Evolutionary conservation across 2,329 filamentous ascomycete species (phyloP), one percentile per base, ranked within the genome.

Genomic region (Penicillium concentricum): DNA sequence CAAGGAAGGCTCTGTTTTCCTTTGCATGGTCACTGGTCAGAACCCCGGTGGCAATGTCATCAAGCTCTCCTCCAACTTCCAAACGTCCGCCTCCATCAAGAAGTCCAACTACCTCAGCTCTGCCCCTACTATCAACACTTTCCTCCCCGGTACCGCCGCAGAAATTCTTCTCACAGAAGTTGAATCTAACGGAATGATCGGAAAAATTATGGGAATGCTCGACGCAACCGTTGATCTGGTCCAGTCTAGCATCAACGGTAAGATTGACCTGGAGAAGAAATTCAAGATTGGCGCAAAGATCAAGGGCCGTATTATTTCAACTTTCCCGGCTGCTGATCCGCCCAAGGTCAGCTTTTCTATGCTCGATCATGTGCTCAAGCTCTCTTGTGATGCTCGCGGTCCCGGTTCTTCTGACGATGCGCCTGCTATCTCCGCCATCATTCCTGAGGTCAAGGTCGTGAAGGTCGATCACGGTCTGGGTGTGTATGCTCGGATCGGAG

Each of bases 161-260:
- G 92, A 96, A 65, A 81, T 97, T 12, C 80, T 97, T 47, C 78
- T 99, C 37, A 88, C 90, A 2, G 89, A 94, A 45, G 85, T 89
- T 15, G 86, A 87, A 12, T 75, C 82, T 13, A 85, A 84, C 61
- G 94, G 94, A n/a, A 76, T 99, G 57, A 80, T 84, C 47, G 94
- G 94, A 67, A 97, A 97, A 74, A 85, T 97, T 43, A 89, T 99
- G 82, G 95, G 94, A 16, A 86, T 92, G 71, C 78, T 99, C 24
- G 91, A 97, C 75, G 90, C 91, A 12, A 97, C 92, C 1, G 92
- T 93, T 18, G 94, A 99, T 73, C 73, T 93, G 35, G 84, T 97
- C 42, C 94, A 99, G 74, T 96, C 92, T 15, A 92, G 92, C 49
- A 89, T 87, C 4, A 84, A 86, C 41, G 83, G 84, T 55, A 85